phyloP scores from a whole-genome alignment of 164 flowering plant genomes.

The Platanus orientalis region DNA sequence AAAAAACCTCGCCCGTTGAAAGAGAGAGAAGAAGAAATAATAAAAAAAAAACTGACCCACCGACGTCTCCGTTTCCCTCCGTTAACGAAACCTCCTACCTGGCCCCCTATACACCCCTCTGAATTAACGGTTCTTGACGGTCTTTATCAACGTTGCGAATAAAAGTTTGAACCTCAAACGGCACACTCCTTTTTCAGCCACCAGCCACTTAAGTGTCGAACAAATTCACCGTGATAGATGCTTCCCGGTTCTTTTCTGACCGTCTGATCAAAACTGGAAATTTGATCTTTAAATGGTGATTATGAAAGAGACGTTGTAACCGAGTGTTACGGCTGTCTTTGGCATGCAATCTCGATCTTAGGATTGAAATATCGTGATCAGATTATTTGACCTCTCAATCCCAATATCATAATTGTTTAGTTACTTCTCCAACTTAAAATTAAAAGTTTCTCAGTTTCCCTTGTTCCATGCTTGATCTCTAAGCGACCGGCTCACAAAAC shows the following conservation, averaged over 20 bases:
- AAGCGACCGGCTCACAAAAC: too few relatives aligned
- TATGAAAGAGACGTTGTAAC: constrained; percentile 14
- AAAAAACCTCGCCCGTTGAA: constrained; percentile 71
- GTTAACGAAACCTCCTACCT: constrained; percentile 14
- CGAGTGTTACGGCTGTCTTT: too few relatives aligned
- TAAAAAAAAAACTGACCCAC: constrained; percentile 19
- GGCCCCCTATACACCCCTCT: constrained; percentile 2
- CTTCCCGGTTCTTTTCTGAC: constrained; percentile 28
- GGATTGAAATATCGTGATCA: too few relatives aligned
- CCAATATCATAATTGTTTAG: too few relatives aligned
- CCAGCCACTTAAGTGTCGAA: constrained; percentile 12
- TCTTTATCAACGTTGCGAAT: constrained; percentile 21
- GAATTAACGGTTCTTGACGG: constrained; percentile 41
- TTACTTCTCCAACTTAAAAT: too few relatives aligned
- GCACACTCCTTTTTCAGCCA: constrained; percentile 32
- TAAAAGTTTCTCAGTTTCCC: too few relatives aligned
- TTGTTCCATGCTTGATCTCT: too few relatives aligned
- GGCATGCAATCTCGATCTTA: too few relatives aligned
- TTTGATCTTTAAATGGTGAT: constrained; percentile 7
- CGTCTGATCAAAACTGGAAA: constrained; percentile 20
- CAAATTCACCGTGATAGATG: constrained; percentile 9
- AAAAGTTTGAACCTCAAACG: constrained; percentile 88
- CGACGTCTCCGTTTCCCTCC: constrained; percentile 49
- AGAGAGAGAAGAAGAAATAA: constrained; percentile 11
- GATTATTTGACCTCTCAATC: too few relatives aligned